Base-by-base conservation (phyloP, 75 land plant genomes). In the Ceratopteris richardii region DNA sequence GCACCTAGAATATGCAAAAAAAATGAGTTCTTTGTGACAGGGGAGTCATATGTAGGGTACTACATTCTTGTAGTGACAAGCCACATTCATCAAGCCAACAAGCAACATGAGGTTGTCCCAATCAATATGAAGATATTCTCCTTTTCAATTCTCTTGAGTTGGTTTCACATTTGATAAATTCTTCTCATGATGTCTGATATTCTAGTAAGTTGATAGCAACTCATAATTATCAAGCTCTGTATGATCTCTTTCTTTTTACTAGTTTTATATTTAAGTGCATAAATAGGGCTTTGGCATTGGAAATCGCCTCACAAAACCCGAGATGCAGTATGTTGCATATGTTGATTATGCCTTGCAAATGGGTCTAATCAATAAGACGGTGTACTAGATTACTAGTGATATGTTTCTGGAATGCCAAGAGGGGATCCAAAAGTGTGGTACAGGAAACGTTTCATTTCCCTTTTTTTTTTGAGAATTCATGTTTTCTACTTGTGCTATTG, bases 221-320 rank as follows among this genome's bases (percentile, higher is more conserved):
- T n/a, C n/a, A n/a, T n/a, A n/a, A n/a, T n/a, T n/a, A n/a, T n/a
- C n/a, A n/a, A n/a, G n/a, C n/a, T n/a, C n/a, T n/a, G n/a, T 33
- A 9, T 9, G 9, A 33, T 9, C 37, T 33, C 37, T 9, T 9
- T 33, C 37, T 33, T 33, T 33, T 33, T 4, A 33, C 9, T 33
- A 9, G 3, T 33, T 33, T 33, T 33, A 4, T 33, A 9, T 3
- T 9, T 4, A 4, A 4, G 7, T 33, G 50, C 80, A n/a, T n/a
- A n/a, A n/a, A n/a, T n/a, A 95, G 99, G 99, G 99, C 30, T 84
- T 90, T 79, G 99, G 97, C 2, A 95, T 95, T 76, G 99, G 99
- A 21, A 95, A 95, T 72, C 97, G 99, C 16, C 81, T 95, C 11
- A 95, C 99, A 29, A 69, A 95, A 62, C 99, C 99, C 41, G 84